Percentiles rank a stretch among this genome's conserved stretches.
Conservation (phyloP, 306 rosid genomes). For the Trifolium repens region DNA sequence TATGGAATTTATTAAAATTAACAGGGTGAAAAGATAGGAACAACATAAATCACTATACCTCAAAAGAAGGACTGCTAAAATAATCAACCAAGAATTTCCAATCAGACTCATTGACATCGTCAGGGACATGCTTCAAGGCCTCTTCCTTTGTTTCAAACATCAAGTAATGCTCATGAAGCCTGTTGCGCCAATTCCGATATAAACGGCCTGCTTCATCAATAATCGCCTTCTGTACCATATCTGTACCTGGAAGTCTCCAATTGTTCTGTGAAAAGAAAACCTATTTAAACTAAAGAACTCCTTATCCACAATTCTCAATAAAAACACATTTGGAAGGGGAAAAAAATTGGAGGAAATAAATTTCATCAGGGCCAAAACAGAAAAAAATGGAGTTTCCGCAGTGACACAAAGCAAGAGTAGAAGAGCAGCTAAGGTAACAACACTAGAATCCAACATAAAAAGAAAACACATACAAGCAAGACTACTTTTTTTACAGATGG, state of each 20-base stretch:
- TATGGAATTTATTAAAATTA: constrained; percentile 16
- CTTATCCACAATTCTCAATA: neutral
- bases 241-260: constrained; percentile 56
- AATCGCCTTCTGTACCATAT: constrained; percentile 44
- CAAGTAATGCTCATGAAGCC: constrained; percentile 47
- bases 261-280: constrained; percentile 40
- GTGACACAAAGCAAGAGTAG: neutral
- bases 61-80: constrained; percentile 49
- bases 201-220: constrained; percentile 46
- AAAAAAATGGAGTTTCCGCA: neutral
- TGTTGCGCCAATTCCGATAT: constrained; percentile 52
- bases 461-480: constrained; percentile 19
- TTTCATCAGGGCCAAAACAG: constrained; percentile 5
- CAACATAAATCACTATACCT: constrained; percentile 38
- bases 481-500: neutral
- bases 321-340: neutral
- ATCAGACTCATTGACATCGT: constrained; percentile 44
- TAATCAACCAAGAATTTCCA: constrained; percentile 51
- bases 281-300: constrained; percentile 6
- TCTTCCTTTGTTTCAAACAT: constrained; percentile 47
- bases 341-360: neutral
- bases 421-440: constrained; percentile 18
- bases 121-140: constrained; percentile 47
- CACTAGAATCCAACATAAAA: neutral
- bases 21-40: neutral